Evolutionary conservation across 768 basidiomycete species (phyloP).

Genomic region (Leccinum truebloodii): DNA sequence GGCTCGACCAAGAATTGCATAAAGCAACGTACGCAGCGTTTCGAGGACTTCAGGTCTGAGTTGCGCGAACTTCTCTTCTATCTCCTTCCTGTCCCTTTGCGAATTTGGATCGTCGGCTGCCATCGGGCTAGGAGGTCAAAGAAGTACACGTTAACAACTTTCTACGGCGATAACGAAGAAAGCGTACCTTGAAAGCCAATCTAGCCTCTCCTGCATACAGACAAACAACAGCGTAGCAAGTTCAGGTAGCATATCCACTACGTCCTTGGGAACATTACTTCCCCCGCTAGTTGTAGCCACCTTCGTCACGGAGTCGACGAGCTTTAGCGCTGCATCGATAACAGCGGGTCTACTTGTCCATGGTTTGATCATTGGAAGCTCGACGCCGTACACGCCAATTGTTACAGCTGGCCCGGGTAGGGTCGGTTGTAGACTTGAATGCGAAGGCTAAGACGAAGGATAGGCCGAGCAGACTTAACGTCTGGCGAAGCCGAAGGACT

Average conservation of each 20-base stretch:
- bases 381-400: conserved; percentile 80
- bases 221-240: conserved; percentile 64
- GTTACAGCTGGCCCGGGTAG: too few relatives aligned
- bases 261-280: conserved; percentile 33
- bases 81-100: conserved; percentile 55
- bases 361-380: conserved; percentile 65
- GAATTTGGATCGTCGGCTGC: conserved; percentile 49
- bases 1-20: background rate
- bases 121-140: conserved; percentile 37
- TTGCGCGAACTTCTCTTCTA: conserved; percentile 67
- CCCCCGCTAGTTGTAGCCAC: conserved; percentile 18
- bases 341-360: conserved; percentile 79
- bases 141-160: conserved; percentile 2
- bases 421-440: too few relatives aligned
- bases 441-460: too few relatives aligned
- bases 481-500: too few relatives aligned
- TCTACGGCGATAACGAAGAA: background rate
- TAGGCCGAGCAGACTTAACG: too few relatives aligned
- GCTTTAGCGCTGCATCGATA: conserved; percentile 65
- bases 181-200: conserved; percentile 63
- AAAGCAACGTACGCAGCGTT: conserved; percentile 65
- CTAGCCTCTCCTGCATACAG: conserved; percentile 65
- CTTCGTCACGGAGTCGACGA: conserved; percentile 68
- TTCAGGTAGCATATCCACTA: conserved; percentile 59
- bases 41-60: conserved; percentile 78